phyloP scores from a whole-genome alignment of 164 flowering plant species.

The Echeveria elegans region DNA sequence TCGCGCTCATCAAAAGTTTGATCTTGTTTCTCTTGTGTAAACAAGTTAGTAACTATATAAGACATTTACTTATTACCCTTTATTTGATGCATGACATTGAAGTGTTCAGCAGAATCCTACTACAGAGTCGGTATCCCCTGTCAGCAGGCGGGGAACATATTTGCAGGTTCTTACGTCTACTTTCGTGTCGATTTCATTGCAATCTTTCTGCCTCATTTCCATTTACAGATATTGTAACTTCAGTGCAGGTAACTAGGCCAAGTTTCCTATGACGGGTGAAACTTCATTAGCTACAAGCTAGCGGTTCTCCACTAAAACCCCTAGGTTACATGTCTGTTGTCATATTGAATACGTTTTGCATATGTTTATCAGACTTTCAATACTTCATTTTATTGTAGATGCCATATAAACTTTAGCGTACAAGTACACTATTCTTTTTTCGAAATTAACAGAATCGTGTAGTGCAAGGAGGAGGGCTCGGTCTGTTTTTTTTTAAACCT shows the following conservation, averaged over 20 bases:
- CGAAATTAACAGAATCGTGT: neutral
- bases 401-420: neutral
- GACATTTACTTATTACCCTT: neutral
- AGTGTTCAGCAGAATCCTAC: neutral
- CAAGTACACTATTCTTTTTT: neutral
- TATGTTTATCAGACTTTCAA: neutral
- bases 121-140: neutral
- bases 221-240: neutral
- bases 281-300: neutral
- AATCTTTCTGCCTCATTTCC: neutral
- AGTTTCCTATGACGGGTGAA: neutral
- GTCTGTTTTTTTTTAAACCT: no score
- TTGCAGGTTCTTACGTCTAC: neutral
- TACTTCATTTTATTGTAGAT: neutral
- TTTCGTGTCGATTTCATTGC: neutral
- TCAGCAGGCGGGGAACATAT: neutral
- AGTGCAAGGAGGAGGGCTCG: neutral
- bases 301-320: neutral
- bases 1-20: neutral
- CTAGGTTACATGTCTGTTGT: neutral
- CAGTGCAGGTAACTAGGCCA: neutral
- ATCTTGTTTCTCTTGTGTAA: neutral
- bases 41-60: neutral
- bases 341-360: slow-evolving; percentile 1
- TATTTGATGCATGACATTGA: neutral